Percentiles rank a stretch among this genome's conserved stretches.
These are phyloP conservation scores for Lodderomyces theae DNA, from an alignment of 1,139 yeast genomes.

Conservation along the genomic window DNA sequence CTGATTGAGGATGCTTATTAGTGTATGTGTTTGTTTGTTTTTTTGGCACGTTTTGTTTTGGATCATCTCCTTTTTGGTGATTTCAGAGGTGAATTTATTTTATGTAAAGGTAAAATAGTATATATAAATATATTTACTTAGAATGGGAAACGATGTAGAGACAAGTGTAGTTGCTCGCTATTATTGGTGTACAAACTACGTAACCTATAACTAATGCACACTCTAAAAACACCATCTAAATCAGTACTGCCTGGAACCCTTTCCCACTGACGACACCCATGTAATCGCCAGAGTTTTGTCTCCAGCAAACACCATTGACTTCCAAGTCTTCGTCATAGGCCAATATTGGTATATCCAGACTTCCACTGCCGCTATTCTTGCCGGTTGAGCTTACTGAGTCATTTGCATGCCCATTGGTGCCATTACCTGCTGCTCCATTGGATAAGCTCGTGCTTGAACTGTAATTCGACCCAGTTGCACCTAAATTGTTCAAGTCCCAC, in stretches of 20 bases:
- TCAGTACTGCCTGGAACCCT: conserved; percentile 70
- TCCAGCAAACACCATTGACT: conserved; percentile 78
- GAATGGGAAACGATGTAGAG: background rate
- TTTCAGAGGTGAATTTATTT: background rate
- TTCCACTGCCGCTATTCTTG: background rate
- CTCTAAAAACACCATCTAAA: conserved; percentile 18
- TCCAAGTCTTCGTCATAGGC: conserved; percentile 64
- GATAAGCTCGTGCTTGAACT: conserved; percentile 3
- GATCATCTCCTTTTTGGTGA: background rate
- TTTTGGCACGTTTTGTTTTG: background rate
- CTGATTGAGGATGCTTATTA: too few relatives aligned
- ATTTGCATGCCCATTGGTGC: conserved; percentile 3
- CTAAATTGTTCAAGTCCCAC: conserved; percentile 64
- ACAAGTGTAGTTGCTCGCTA: background rate
- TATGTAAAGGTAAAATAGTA: background rate
- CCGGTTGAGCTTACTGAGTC: background rate
- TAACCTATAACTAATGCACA: background rate
- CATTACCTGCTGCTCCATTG: background rate
- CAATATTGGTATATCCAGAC: conserved; percentile 44
- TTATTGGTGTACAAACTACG: too few relatives aligned
- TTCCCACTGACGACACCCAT: conserved; percentile 79
- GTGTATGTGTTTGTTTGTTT: background rate
- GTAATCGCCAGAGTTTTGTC: conserved; percentile 65
- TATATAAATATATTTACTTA: background rate
- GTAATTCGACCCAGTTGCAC: conserved; percentile 2